Evolutionary conservation across 495 filamentous ascomycete species (phyloP).

Genomic region (Amniculicola lignicola): DNA sequence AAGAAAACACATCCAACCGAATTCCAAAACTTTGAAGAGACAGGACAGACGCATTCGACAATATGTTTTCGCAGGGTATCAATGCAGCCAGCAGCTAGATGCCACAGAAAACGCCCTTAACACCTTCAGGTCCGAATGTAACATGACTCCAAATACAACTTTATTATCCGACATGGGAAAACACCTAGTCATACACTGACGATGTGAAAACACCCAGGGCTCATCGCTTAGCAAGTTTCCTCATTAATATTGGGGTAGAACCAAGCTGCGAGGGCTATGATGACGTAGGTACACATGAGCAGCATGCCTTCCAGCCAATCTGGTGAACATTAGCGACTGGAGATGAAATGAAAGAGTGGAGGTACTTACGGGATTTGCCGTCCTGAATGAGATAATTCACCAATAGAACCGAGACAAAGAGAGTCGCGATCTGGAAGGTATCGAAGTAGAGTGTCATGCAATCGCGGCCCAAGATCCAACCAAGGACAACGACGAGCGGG

Average conservation of each 20-base stretch:
- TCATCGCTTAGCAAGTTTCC: slow-evolving; percentile 2
- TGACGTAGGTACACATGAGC: slow-evolving; percentile 40
- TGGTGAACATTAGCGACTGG: slow-evolving; percentile 4
- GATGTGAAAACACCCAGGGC: no score
- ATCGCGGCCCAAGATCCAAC: slow-evolving; percentile 73
- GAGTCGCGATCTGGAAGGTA: slow-evolving; percentile 87
- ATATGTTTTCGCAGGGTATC: no score
- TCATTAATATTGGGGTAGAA: slow-evolving; percentile 37
- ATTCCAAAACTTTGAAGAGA: no score
- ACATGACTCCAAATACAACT: no score
- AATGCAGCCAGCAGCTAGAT: no score
- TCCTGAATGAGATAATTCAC: slow-evolving; percentile 92
- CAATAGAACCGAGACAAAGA: slow-evolving; percentile 82
- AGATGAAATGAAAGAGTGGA: neutral
- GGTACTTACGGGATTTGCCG: slow-evolving; percentile 56
- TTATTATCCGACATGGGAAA: no score
- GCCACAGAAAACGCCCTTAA: no score
- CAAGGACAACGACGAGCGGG: slow-evolving; percentile 82
- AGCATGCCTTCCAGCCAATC: slow-evolving; percentile 45
- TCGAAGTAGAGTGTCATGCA: slow-evolving; percentile 92
- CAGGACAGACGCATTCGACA: no score
- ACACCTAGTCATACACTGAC: no score
- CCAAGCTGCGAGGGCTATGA: slow-evolving; percentile 42
- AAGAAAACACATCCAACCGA: no score
- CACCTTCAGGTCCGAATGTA: no score